Base-by-base conservation (phyloP, 2,329 filamentous ascomycete species). In the Ceratocystis papillata region DNA sequence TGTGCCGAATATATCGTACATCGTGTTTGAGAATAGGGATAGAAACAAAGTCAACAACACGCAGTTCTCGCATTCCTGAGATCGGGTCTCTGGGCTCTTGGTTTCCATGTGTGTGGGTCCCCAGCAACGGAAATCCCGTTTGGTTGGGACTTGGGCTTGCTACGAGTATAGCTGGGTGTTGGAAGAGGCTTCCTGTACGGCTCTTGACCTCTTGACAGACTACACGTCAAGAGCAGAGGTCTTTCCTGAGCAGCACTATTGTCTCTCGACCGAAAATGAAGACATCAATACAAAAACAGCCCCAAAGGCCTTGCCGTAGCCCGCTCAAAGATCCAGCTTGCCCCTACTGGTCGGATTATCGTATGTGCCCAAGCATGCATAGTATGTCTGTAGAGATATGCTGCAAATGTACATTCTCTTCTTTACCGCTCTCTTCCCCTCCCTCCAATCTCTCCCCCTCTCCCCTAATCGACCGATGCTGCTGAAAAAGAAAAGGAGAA, bases 1-100 rank as follows among this genome's bases (percentile, higher is more conserved):
- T 8, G 12, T 57, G 53, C 53, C 25, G 53, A 57, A 57, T 57
- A 57, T 57, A 57, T 57, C 53, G 53, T 57, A 15, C 28, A 33
- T 57, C 53, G 22, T 30, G 53, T 57, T 17, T 15, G 15, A 17
- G 28, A 57, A 57, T 41, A 41, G 53, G 53, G 53, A 57, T 57
- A 17, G 15, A 41, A 20, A 57, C 53, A 57, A 57, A 20, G 53
- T 57, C 53, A 57, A 57, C 53, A 57, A 57, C 53, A 57, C 53
- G 53, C 53, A 57, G 53, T 17, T 15, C 28, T 30, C 7, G 53
- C 53, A 57, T 57, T 57, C 53, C 53, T 57, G 22, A 55, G 25
- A 25, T 28, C 10, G 37, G 10, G 37, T 12, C 10, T 41, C 37
- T 41, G 37, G 3, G 37, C 37, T 41, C 37, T 41, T 12, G 37